Base-by-base conservation (phyloP, 2,329 filamentous ascomycete genomes). In the Sclerotinia spermophila region DNA sequence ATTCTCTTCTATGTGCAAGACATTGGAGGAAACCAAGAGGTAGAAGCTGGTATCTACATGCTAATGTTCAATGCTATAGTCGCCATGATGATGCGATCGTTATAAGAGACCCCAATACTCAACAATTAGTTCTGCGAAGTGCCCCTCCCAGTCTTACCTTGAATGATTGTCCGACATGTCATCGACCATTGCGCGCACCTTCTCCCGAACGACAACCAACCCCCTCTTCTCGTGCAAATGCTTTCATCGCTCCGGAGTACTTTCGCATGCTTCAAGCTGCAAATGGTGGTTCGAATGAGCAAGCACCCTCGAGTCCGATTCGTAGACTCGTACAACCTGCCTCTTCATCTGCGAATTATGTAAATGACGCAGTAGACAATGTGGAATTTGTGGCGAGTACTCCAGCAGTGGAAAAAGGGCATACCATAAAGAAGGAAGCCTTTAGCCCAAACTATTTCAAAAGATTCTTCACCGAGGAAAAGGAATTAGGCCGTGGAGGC, bases 381-480 rank as follows among this genome's bases (percentile, higher is more conserved):
- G 68, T 69, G 24, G 85, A 87, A 72, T 88, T 87, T 72, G 79
- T 88, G 44, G 84, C 86, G 45, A 86, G 85, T 81, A 77, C 85
- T 71, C 81, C 87, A 71, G 81, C 70, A 38, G 76, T 73, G 42
- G 75, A 74, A 48, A 77, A 82, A 77, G 85, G 81, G 79, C 89
- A 92, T 72, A 90, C 92, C 40, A 99, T 99, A 69, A 92, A 92
- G 44, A 88, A 90, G 70, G 89, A 92, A 40, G 94, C 96, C 0
- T 97, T 99, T 77, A 96, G 91, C 76, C 94, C 92, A 10, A 90
- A 94, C 75, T 99, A 98, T 79, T 98, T 98, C 82, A 89, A 92
- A 76, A 91, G 89, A 21, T 98, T 97, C 81, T 99, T 99, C 77
- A 89, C 94, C 5, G 94, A 97, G 77, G 93, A 98, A 81, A 86